phyloP scores from a whole-genome alignment of 73 alveolate species.

The Paramecium biaurelia region DNA sequence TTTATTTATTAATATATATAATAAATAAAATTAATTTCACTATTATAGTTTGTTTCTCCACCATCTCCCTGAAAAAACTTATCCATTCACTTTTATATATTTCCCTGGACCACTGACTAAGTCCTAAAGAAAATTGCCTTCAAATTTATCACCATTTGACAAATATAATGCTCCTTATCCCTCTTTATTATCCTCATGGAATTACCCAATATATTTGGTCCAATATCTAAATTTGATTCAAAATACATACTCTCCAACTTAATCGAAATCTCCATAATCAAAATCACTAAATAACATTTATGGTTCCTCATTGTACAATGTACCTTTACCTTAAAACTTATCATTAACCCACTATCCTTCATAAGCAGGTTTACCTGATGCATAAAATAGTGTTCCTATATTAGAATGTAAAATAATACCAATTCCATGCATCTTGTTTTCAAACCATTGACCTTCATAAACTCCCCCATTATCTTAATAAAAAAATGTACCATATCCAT shows the following conservation, averaged over 20 bases:
- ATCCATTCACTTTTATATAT: slow-evolving; percentile 40
- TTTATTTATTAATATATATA: background rate
- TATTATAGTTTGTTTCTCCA: slow-evolving; percentile 34
- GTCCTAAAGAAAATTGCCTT: slow-evolving; percentile 45
- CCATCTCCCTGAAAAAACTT: slow-evolving; percentile 55
- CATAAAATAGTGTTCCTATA: slow-evolving; percentile 44
- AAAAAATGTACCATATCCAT: slow-evolving; percentile 63
- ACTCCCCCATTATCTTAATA: slow-evolving; percentile 63
- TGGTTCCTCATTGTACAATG: slow-evolving; percentile 64
- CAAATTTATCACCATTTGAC: slow-evolving; percentile 62
- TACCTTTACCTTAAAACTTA: slow-evolving; percentile 63
- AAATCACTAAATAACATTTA: slow-evolving; percentile 32
- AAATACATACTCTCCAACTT: slow-evolving; percentile 41
- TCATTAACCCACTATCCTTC: slow-evolving; percentile 67
- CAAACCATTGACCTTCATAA: slow-evolving; percentile 60
- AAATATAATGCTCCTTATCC: slow-evolving; percentile 52
- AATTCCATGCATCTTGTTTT: slow-evolving; percentile 59
- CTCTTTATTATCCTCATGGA: slow-evolving; percentile 62
- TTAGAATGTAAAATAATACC: background rate
- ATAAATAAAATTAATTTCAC: background rate
- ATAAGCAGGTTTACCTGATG: slow-evolving; percentile 59
- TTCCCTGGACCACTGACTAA: slow-evolving; percentile 60
- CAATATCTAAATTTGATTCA: background rate
- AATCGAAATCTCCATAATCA: slow-evolving; percentile 58
- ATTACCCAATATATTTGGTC: slow-evolving; percentile 43